Conservation (phyloP, 768 basidiomycete genomes). For the Grammothele lineata region DNA sequence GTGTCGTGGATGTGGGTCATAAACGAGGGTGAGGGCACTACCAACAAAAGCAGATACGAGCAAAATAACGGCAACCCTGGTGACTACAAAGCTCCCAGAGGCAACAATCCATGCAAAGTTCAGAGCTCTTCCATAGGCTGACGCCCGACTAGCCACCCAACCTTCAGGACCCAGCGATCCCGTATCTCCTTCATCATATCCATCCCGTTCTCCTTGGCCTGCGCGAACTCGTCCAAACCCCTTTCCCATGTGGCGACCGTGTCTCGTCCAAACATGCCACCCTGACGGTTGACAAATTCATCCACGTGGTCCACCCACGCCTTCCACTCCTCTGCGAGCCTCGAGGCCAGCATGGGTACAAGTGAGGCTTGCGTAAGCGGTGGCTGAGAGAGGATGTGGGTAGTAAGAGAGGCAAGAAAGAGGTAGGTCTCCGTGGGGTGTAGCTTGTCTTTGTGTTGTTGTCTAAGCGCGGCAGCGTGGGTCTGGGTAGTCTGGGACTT, state of each 20-base stretch:
- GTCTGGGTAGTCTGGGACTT: slow-evolving; percentile 28
- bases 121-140: slow-evolving; percentile 34
- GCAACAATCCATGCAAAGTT: too few species aligned
- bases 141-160: slow-evolving; percentile 73
- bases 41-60: too few species aligned
- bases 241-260: slow-evolving; percentile 66
- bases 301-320: slow-evolving; percentile 74
- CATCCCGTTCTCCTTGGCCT: slow-evolving; percentile 42
- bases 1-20: too few species aligned
- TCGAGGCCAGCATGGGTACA: slow-evolving; percentile 53
- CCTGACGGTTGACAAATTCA: slow-evolving; percentile 62
- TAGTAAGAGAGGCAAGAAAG: slow-evolving; percentile 65
- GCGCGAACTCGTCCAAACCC: slow-evolving; percentile 62
- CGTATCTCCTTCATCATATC: slow-evolving; percentile 41
- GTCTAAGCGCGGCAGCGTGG: slow-evolving; percentile 41
- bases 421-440: slow-evolving; percentile 73
- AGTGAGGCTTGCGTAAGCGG: slow-evolving; percentile 59
- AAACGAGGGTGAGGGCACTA: too few species aligned
- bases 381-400: slow-evolving; percentile 66
- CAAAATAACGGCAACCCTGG: too few species aligned
- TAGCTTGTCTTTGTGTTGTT: slow-evolving; percentile 57
- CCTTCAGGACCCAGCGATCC: slow-evolving; percentile 68
- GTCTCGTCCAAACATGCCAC: slow-evolving; percentile 77
- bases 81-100: too few species aligned
- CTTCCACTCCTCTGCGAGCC: slow-evolving; percentile 70